A percentile compares a stretch with the other conserved stretches of the same genome.
Evolutionary conservation across 176 grass and related monocot genomes (phyloP).

Genomic region (Puccinellia tenuiflora): DNA sequence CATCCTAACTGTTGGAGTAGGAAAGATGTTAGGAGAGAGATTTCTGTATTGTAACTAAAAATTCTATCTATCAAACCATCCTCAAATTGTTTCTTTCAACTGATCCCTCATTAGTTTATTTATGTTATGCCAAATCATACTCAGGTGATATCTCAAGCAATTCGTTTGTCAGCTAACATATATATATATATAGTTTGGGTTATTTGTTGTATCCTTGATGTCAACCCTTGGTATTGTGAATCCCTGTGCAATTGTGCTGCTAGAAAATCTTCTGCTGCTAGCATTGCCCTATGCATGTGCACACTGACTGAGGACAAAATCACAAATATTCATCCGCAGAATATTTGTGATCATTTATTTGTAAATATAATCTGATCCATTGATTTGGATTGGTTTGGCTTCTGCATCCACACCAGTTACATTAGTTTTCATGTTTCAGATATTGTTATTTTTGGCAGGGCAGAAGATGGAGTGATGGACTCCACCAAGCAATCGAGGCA

Average conservation of each 20-base stretch:
- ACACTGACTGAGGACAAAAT: not conserved
- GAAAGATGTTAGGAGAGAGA: not conserved
- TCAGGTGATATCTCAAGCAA: not conserved
- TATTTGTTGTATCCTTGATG: slow-evolving; percentile 14
- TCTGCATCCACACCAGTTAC: not conserved
- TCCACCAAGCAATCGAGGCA: slow-evolving; percentile 98
- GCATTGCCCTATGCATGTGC: not conserved
- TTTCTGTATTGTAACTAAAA: not conserved
- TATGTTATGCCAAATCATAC: slow-evolving; percentile 8
- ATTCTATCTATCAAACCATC: not conserved
- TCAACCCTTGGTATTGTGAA: not conserved
- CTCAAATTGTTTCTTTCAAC: not conserved
- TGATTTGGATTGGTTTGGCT: slow-evolving; percentile 4
- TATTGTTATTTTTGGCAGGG: slow-evolving; percentile 54
- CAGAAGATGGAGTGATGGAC: slow-evolving; percentile 97
- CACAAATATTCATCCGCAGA: not conserved
- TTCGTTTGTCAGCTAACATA: not conserved
- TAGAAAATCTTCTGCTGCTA: not conserved
- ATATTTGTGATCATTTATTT: slow-evolving; percentile 5
- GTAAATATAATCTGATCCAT: not conserved
- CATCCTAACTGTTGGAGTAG: slow-evolving; percentile 14
- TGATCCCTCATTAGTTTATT: slow-evolving; percentile 6
- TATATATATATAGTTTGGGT: not conserved
- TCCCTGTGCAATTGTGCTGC: not conserved
- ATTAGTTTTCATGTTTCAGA: slow-evolving; percentile 6